Conservation (phyloP, 495 filamentous ascomycete genomes). For the Trichoderma virens region DNA sequence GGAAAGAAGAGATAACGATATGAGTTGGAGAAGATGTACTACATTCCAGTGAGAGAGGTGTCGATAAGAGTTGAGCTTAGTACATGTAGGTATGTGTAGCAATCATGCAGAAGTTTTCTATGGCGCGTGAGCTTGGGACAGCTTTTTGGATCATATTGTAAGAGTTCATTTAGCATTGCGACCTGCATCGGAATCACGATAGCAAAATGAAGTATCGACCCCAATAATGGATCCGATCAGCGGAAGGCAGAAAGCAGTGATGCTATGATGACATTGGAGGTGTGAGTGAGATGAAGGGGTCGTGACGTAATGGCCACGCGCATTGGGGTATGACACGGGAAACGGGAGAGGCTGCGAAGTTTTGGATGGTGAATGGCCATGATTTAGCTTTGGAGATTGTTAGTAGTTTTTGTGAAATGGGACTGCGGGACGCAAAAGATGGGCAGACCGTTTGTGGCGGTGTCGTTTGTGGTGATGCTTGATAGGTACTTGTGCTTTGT, state of each 20-base stretch:
- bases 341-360: neutral
- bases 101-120: too few species aligned
- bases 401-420: neutral
- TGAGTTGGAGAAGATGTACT: neutral
- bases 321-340: neutral
- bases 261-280: constrained; percentile 3
- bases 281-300: neutral
- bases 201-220: neutral
- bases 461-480: neutral
- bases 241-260: neutral
- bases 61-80: too few species aligned
- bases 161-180: neutral
- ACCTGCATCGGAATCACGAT: neutral
- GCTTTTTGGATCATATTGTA: neutral
- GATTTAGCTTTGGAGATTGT: neutral
- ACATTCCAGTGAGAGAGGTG: too few species aligned
- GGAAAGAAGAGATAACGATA: too few species aligned
- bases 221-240: neutral
- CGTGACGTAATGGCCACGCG: constrained; percentile 3
- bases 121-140: too few species aligned
- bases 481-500: neutral
- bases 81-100: too few species aligned
- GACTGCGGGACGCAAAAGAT: too few species aligned
- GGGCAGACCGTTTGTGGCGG: too few species aligned
- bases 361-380: neutral